Conservation (phyloP, 192 early-diverging fungal species). For the Diversispora eburnea region DNA sequence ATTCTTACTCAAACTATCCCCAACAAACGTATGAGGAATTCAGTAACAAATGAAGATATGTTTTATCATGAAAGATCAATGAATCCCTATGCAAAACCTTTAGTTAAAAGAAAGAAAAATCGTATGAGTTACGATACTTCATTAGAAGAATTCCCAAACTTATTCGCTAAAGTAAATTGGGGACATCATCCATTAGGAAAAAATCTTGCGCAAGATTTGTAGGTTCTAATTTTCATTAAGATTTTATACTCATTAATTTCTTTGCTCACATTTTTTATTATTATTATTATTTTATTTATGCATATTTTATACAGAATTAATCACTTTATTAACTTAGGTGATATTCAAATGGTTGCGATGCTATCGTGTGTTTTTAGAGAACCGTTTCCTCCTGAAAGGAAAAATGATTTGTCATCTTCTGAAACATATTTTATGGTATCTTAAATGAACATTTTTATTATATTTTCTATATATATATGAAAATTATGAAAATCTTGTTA, state of each 20-base stretch:
- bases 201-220: conserved; percentile 51
- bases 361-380: conserved; percentile 61
- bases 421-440: not conserved
- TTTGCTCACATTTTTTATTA: not conserved
- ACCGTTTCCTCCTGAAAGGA: conserved; percentile 6
- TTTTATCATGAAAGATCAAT: conserved; percentile 29
- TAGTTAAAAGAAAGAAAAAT: conserved; percentile 31
- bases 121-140: conserved; percentile 37
- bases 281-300: not conserved
- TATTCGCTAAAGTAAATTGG: conserved; percentile 52
- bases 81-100: conserved; percentile 24
- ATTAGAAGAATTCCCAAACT: conserved; percentile 29
- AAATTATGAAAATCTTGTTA: not conserved
- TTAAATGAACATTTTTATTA: no score
- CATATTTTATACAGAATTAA: conserved; percentile 41
- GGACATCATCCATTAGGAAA: conserved; percentile 58
- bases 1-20: conserved; percentile 53
- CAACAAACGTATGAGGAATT: conserved; percentile 27
- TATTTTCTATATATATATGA: conserved; percentile 18
- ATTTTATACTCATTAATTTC: not conserved
- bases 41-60: conserved; percentile 34
- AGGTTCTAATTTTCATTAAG: conserved; percentile 31
- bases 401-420: not conserved
- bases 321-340: conserved; percentile 52
- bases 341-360: conserved; percentile 65